Conservation (phyloP, 31 red algal genomes). For the Porphyra umbilicalis region DNA sequence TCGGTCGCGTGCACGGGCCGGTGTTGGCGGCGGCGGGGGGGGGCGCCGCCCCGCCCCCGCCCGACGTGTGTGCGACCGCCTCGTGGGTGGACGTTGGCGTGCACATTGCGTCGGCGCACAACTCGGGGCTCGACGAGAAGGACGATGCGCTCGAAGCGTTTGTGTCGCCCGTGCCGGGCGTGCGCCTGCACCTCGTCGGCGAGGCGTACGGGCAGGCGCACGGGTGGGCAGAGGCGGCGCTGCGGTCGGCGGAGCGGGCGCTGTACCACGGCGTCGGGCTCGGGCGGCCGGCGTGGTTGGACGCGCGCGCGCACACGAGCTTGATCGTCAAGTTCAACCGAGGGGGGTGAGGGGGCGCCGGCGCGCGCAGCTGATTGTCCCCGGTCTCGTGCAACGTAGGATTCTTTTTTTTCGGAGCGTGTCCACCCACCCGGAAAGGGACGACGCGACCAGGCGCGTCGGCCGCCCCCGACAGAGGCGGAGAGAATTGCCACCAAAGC, state of each 20-base stretch:
- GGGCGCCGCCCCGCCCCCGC: too few species aligned
- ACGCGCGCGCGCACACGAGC: constrained; percentile 11
- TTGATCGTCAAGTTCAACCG: constrained; percentile 25
- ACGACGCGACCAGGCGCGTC: too few species aligned
- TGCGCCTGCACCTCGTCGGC: constrained; percentile 21
- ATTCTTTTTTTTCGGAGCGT: too few species aligned
- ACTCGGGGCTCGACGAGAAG: constrained; percentile 4
- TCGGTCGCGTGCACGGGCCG: constrained; percentile 6
- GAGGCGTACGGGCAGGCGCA: constrained; percentile 20
- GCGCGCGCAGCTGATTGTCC: too few species aligned
- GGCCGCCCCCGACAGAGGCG: too few species aligned
- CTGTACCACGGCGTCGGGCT: constrained; percentile 20
- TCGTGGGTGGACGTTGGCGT: constrained; percentile 13
- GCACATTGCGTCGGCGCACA: constrained; percentile 3
- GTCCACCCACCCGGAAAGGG: too few species aligned
- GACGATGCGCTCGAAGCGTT: too few species aligned
- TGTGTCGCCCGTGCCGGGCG: constrained; percentile 22
- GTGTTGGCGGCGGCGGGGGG: neutral
- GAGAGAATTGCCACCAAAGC: too few species aligned
- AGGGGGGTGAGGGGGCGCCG: too few species aligned
- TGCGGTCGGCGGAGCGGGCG: constrained; percentile 17
- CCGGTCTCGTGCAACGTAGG: too few species aligned
- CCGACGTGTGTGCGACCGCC: constrained; percentile 8
- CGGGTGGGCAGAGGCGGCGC: constrained; percentile 24
- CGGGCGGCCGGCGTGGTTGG: constrained; percentile 12